These are phyloP conservation scores for Didymella sp. DNA, from an alignment of 2,329 filamentous ascomycete genomes.

Conservation along the genomic window DNA sequence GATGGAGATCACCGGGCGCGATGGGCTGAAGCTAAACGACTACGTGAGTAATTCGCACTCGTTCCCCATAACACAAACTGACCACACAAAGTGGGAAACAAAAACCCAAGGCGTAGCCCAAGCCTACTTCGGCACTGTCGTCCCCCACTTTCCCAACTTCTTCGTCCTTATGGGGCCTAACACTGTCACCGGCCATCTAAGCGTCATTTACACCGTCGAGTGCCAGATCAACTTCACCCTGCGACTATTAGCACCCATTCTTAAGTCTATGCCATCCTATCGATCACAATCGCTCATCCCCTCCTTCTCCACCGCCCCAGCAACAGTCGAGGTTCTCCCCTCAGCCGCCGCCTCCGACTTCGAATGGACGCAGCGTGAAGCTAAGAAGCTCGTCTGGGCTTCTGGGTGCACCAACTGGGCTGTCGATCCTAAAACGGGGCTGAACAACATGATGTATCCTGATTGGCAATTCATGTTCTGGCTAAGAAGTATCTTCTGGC, in stretches of 20 bases:
- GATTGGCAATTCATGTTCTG: slow-evolving; percentile 61
- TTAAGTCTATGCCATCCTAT: slow-evolving; percentile 42
- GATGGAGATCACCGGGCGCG: slow-evolving; percentile 55
- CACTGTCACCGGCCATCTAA: slow-evolving; percentile 58
- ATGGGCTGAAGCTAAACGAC: slow-evolving; percentile 50
- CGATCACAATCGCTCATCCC: slow-evolving; percentile 34
- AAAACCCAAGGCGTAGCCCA: slow-evolving; percentile 46
- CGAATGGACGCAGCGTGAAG: slow-evolving; percentile 51
- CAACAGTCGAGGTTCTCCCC: slow-evolving; percentile 48
- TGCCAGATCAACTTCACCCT: slow-evolving; percentile 60
- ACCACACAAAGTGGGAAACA: slow-evolving; percentile 47
- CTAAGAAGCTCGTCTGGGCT: slow-evolving; percentile 57
- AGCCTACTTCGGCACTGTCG: slow-evolving; percentile 60
- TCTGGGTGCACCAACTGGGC: slow-evolving; percentile 62
- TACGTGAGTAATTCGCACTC: slow-evolving; percentile 36
- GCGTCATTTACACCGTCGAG: slow-evolving; percentile 60
- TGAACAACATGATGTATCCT: slow-evolving; percentile 62
- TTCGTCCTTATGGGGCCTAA: slow-evolving; percentile 44
- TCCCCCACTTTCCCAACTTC: slow-evolving; percentile 46
- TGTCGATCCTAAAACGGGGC: slow-evolving; percentile 55
- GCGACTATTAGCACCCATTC: slow-evolving; percentile 53
- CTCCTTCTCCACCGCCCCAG: slow-evolving; percentile 23
- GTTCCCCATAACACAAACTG: neutral
- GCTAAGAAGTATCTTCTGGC: slow-evolving; percentile 56
- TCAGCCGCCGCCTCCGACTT: slow-evolving; percentile 49